Evolutionary conservation across 768 basidiomycete genomes (phyloP), one percentile per base, ranked within the genome.

Genomic region (Collybia sp.): DNA sequence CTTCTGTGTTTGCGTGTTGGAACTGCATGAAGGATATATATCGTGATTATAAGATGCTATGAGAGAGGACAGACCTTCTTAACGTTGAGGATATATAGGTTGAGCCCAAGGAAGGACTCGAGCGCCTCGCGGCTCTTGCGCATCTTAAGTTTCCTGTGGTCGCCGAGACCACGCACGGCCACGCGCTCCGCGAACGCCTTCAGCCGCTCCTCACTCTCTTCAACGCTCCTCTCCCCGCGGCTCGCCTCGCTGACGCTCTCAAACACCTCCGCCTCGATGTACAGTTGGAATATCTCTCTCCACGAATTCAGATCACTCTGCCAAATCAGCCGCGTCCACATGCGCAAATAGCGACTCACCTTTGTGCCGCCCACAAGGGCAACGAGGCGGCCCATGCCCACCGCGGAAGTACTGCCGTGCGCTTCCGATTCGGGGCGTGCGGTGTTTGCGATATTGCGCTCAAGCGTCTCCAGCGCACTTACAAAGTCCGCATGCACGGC

Each of bases 271-370:
- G 80, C 71, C 54, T 95, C 92, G 40, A 86, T 72, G 62, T 95
- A 96, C 2, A 94, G 65, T 47, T 83, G 82, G 58, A 97, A 95
- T 20, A 96, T 84, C 64, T 91, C 83, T 17, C 94, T 71, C 94
- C 94, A 96, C 5, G 80, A 75, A 59, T 89, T 92, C 6, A 97
- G 64, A 54, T 97, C 93, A 10, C 68, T 74, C 73, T 77, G 36
- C 36, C 15, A 18, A 17, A 18, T 19, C 10, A 25, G 25, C 25
- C 25, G 25, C 25, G 25, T 25, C 25, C 25, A 25, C 25, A 8
- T 25, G 25, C 25, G 25, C 25, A 25, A 25, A 8, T 8, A 8
- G 25, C 3, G 25, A 25, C 25, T 25, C 25, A 25, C 25, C 25
- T 25, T 25, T 25, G 25, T 4, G 8, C 25, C 25, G 25, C 25